Evolutionary conservation across 768 basidiomycete species (phyloP).

Genomic region (Piloderma croceum): DNA sequence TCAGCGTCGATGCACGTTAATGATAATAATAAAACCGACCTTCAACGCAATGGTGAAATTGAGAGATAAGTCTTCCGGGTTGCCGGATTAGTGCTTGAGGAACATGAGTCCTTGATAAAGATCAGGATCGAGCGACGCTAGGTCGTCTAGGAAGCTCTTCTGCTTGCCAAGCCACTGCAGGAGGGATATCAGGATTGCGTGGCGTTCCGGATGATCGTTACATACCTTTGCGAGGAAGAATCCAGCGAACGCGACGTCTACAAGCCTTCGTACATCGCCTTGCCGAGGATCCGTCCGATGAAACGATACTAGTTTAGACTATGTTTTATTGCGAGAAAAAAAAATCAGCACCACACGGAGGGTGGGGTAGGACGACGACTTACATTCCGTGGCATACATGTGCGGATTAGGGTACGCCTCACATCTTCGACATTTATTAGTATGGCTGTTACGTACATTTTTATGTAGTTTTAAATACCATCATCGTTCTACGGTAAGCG

Average conservation of each 20-base stretch:
- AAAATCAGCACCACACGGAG: neutral
- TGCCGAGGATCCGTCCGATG: constrained; percentile 90
- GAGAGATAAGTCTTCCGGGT: constrained; percentile 82
- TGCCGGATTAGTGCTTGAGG: constrained; percentile 85
- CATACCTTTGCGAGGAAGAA: constrained; percentile 88
- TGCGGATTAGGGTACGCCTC: constrained; percentile 96
- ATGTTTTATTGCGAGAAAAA: constrained; percentile 47
- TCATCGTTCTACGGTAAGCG: no score
- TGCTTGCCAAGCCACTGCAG: constrained; percentile 85
- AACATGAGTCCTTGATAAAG: constrained; percentile 89
- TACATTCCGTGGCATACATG: constrained; percentile 82
- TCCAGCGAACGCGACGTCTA: constrained; percentile 90
- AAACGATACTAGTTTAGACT: constrained; percentile 90
- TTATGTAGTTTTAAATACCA: no score
- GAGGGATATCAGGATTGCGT: constrained; percentile 4
- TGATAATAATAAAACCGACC: constrained; percentile 41
- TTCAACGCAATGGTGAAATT: constrained; percentile 88
- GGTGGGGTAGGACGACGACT: constrained; percentile 18
- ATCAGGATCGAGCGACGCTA: constrained; percentile 86
- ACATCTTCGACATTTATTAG: no score
- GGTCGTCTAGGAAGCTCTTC: constrained; percentile 89
- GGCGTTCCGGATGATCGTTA: no score
- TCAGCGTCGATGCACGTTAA: neutral
- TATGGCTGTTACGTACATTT: no score
- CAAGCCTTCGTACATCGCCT: constrained; percentile 95